Evolutionary conservation across 305 asterid genomes (phyloP).

Genomic region (Plantago coronopus): DNA sequence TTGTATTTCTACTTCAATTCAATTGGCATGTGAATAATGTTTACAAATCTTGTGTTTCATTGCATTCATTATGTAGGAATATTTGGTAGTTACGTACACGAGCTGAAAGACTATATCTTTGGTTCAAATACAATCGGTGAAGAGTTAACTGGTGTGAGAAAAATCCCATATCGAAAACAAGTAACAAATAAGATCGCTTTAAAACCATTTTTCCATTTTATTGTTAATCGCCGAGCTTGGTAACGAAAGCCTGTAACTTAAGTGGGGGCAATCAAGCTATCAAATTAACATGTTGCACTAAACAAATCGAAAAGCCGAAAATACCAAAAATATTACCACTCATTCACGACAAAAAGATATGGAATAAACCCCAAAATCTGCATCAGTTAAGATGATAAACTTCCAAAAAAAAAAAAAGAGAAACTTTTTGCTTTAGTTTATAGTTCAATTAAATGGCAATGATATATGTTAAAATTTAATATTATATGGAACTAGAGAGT

Average conservation of each 20-base stretch:
- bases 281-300: not conserved
- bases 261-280: not conserved
- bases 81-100: not conserved
- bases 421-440: too few species aligned
- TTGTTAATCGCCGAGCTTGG: not conserved
- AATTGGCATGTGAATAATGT: too few species aligned
- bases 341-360: too few species aligned
- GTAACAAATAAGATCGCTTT: not conserved
- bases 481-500: too few species aligned
- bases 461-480: too few species aligned
- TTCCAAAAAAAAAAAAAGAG: too few species aligned
- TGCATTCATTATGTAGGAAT: not conserved
- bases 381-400: too few species aligned
- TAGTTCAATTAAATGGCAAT: too few species aligned
- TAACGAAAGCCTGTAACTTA: not conserved
- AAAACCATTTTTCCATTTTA: not conserved
- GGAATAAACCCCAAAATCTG: too few species aligned
- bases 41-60: too few species aligned
- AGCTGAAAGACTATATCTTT: too few species aligned
- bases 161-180: not conserved
- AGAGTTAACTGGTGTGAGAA: not conserved
- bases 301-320: not conserved
- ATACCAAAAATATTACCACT: not conserved
- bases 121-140: not conserved
- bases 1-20: not conserved